A percentile compares a stretch with the other conserved stretches of the same genome.
Evolutionary conservation across 139 green algal species (phyloP).

Genomic region (Desmodesmus armatus): DNA sequence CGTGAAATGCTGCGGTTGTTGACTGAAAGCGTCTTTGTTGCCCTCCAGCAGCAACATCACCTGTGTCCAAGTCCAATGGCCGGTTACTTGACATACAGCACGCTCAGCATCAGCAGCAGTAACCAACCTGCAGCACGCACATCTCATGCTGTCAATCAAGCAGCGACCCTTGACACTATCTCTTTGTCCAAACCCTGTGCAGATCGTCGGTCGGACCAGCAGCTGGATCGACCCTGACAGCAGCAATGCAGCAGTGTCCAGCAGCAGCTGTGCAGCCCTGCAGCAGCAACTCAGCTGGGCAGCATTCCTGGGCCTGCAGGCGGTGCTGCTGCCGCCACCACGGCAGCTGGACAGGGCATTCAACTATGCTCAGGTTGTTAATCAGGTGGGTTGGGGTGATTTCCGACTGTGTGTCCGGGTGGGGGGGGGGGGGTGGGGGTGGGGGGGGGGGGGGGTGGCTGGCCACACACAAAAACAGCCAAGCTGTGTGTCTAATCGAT

Average conservation of each 20-base stretch:
- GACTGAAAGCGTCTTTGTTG: too few species aligned
- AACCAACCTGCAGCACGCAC: too few species aligned
- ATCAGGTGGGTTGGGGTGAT: too few species aligned
- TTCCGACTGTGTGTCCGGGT: too few species aligned
- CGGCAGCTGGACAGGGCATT: constrained; percentile 47
- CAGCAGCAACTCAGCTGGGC: constrained; percentile 93
- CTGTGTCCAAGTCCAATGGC: background rate
- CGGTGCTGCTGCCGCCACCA: constrained; percentile 78
- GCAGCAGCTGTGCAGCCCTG: constrained; percentile 72
- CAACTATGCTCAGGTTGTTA: constrained; percentile 84
- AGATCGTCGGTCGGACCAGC: constrained; percentile 85
- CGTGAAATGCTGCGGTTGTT: too few species aligned
- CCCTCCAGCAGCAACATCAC: too few species aligned
- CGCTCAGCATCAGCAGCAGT: background rate
- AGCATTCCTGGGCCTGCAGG: constrained; percentile 91
- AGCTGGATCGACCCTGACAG: constrained; percentile 88
- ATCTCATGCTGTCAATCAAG: too few species aligned
- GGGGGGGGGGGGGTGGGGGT: too few species aligned
- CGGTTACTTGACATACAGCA: background rate
- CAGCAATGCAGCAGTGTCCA: constrained; percentile 47
- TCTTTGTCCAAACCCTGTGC: constrained; percentile 30
- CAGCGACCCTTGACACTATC: too few species aligned
- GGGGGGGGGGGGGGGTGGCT: too few species aligned
- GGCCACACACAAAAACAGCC: too few species aligned
- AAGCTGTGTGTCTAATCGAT: too few species aligned